Evolutionary conservation across 2,329 filamentous ascomycete species (phyloP), one percentile per base, ranked within the genome.

Genomic region (Acephala macrosclerotiorum): DNA sequence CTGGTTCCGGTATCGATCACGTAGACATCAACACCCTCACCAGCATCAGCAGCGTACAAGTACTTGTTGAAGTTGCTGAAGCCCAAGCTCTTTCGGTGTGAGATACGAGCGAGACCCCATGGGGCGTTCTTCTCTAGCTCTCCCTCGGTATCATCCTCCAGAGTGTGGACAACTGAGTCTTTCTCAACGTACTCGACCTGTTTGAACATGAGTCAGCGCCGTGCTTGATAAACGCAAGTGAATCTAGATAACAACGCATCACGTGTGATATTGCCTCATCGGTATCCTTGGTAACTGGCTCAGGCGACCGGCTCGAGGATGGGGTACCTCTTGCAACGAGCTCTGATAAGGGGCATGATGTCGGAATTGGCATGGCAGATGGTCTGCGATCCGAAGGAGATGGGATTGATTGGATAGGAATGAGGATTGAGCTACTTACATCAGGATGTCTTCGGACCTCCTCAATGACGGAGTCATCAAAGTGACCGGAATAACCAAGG

Each of bases 51-150:
- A 64, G 94, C 87, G 80, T 96, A 99, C 42, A 98, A 87, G 85
- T 99, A 99, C 85, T 98, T 97, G 88, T 97, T 98, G 84, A 96
- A 98, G 79, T 89, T 94, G 74, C 92, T 91, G 78, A 99, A 98
- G 79, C 87, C 91, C 72, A 99, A 87, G 70, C 86, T 85, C 71
- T 96, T 86, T 74, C 96, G 93, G 85, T 99, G 96, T 38, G 96
- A 99, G 82, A 99, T 92, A 89, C 96, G 93, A 74, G 96, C 96
- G 71, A 99, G 87, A 84, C 96, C 96, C 96, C 96, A 99, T n/a
- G 96, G 96, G 70, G 96, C 92, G 79, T 93, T 91, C 85, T 93
- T 96, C 88, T 99, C 93, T 8, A 88, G 84, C 77, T 91, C 85
- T 70, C 81, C 79, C n/a, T 80, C 77, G 73, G 84, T 79, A 68